phyloP scores from a whole-genome alignment of 306 rosid species.

The Vigna trinervia region DNA sequence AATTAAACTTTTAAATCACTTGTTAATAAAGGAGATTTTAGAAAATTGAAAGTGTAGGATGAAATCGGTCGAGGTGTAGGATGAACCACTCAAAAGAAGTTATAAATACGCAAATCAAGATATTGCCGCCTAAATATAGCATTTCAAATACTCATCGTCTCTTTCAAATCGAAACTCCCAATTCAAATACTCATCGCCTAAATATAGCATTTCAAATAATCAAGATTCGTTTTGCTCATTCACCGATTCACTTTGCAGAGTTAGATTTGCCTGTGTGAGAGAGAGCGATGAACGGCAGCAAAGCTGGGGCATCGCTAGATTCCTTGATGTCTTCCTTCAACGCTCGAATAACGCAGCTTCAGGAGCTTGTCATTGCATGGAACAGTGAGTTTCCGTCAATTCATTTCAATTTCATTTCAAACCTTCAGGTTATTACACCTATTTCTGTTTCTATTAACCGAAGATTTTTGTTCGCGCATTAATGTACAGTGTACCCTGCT shows the following conservation, averaged over 20 bases:
- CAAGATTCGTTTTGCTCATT: background rate
- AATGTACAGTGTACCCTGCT: conserved; percentile 73
- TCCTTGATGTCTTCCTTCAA: conserved; percentile 71
- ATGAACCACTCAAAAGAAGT: background rate
- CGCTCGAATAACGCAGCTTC: conserved; percentile 77
- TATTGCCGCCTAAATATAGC: background rate
- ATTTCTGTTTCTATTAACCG: background rate
- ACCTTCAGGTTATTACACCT: background rate
- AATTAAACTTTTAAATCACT: no score
- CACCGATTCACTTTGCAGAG: background rate
- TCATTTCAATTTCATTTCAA: background rate
- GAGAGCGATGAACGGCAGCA: conserved; percentile 59
- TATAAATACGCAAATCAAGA: background rate
- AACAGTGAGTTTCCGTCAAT: conserved; percentile 60
- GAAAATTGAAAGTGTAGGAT: no score
- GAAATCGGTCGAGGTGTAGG: no score
- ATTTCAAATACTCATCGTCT: background rate
- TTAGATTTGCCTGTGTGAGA: background rate
- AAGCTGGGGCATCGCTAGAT: conserved; percentile 70
- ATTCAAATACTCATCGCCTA: background rate
- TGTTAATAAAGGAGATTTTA: no score
- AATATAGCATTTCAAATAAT: background rate
- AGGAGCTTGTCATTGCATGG: conserved; percentile 85
- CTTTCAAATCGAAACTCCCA: background rate
- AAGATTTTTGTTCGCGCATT: background rate